phyloP scores from a whole-genome alignment of 441 rosid species.

The Brassica balearica region DNA sequence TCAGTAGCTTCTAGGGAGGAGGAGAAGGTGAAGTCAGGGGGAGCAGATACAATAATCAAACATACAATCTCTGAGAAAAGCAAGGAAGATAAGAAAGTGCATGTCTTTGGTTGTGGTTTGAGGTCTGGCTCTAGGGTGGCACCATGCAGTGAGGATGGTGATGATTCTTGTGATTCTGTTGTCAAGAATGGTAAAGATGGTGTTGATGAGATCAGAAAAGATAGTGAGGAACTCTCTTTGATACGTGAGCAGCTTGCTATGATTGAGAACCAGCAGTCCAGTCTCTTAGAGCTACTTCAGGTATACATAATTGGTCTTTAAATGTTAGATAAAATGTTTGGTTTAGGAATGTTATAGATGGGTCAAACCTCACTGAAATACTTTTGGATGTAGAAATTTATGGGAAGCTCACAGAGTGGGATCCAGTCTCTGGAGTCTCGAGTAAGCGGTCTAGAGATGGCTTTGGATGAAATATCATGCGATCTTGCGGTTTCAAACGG shows the following conservation, averaged over 20 bases:
- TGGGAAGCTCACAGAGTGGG: constrained; percentile 89
- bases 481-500: constrained; percentile 82
- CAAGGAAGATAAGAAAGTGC: constrained; percentile 38
- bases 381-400: constrained; percentile 71
- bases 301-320: constrained; percentile 52
- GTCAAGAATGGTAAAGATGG: constrained; percentile 48
- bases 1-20: constrained; percentile 43
- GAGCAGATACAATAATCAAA: constrained; percentile 54
- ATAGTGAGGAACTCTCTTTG: constrained; percentile 68
- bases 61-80: constrained; percentile 59
- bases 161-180: constrained; percentile 45
- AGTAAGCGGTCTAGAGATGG: constrained; percentile 86
- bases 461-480: constrained; percentile 85
- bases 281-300: constrained; percentile 54
- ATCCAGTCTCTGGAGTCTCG: constrained; percentile 81
- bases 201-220: constrained; percentile 58
- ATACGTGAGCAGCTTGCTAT: constrained; percentile 80
- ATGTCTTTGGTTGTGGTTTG: constrained; percentile 56
- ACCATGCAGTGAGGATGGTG: constrained; percentile 62
- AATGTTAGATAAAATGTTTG: too few species aligned
- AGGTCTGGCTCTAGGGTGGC: constrained; percentile 74
- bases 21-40: constrained; percentile 43
- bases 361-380: constrained; percentile 30
- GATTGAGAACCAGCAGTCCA: constrained; percentile 60
- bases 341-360: constrained; percentile 52